These are phyloP conservation scores for Ophiocordyceps robertsii DNA, from an alignment of 2,329 filamentous ascomycete genomes.

Conservation along the genomic window DNA sequence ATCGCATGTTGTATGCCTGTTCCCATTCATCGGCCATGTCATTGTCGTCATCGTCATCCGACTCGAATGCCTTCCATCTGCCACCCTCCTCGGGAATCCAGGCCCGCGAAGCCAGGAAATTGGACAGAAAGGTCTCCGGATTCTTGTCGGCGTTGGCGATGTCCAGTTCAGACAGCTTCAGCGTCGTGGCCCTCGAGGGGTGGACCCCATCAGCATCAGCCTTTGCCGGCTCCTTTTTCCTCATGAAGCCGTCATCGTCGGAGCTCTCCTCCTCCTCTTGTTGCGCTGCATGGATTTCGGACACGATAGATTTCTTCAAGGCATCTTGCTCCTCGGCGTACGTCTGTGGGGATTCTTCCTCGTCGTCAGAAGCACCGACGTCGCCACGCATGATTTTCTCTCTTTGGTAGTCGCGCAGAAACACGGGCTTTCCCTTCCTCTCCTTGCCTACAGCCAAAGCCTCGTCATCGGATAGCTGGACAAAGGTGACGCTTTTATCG, in stretches of 20 bases:
- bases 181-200: conserved; percentile 34
- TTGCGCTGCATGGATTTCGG: conserved; percentile 61
- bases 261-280: conserved; percentile 32
- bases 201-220: conserved; percentile 34
- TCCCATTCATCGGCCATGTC: conserved; percentile 79
- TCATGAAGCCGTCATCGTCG: conserved; percentile 55
- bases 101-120: conserved; percentile 83
- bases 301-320: conserved; percentile 63
- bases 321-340: conserved; percentile 83
- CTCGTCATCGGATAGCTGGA: conserved; percentile 46
- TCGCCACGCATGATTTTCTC: conserved; percentile 72
- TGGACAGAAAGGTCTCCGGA: conserved; percentile 84
- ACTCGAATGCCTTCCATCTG: conserved; percentile 73
- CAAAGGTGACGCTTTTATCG: conserved; percentile 69
- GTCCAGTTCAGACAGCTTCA: conserved; percentile 45
- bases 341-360: conserved; percentile 47
- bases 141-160: conserved; percentile 71
- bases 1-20: conserved; percentile 87
- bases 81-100: conserved; percentile 63
- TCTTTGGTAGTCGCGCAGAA: conserved; percentile 79
- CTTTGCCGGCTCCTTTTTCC: conserved; percentile 48
- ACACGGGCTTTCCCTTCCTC: conserved; percentile 74
- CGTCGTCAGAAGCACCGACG: conserved; percentile 42
- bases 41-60: conserved; percentile 77
- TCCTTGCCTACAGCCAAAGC: conserved; percentile 20